Conservation (phyloP, 169 alveolate genomes). For the Hepatocystis sp. region DNA sequence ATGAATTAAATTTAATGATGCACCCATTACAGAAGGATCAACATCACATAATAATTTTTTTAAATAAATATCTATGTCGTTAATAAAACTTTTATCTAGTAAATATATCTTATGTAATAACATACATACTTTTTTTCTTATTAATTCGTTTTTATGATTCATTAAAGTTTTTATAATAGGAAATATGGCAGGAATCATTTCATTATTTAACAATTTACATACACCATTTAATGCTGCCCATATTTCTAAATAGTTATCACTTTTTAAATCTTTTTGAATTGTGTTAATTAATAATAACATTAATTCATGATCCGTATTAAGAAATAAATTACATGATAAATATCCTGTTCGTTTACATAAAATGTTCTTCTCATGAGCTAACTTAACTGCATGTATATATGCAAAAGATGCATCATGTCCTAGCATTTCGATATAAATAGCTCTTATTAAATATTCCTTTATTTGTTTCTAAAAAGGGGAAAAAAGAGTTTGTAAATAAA, state of each 20-base stretch:
- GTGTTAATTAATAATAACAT: constrained; percentile 94
- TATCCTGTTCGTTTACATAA: constrained; percentile 91
- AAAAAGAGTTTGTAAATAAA: no score
- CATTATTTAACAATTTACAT: constrained; percentile 91
- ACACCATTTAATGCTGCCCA: constrained; percentile 92
- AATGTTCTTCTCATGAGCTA: constrained; percentile 92
- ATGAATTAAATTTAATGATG: constrained; percentile 89
- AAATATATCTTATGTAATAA: constrained; percentile 89
- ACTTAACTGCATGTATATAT: constrained; percentile 94
- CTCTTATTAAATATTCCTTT: constrained; percentile 92
- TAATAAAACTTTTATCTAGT: constrained; percentile 83
- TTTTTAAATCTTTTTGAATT: constrained; percentile 93
- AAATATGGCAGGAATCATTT: constrained; percentile 91
- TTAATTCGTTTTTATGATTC: constrained; percentile 88
- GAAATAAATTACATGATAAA: constrained; percentile 92
- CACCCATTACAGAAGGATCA: constrained; percentile 96
- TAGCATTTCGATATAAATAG: constrained; percentile 96
- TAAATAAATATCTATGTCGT: constrained; percentile 85
- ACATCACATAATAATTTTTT: constrained; percentile 92
- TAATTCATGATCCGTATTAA: constrained; percentile 91
- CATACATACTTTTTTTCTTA: constrained; percentile 94
- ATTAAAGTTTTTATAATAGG: constrained; percentile 90
- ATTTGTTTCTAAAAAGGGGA: constrained; percentile 72
- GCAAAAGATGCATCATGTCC: constrained; percentile 97
- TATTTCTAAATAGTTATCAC: constrained; percentile 92